Conservation (phyloP, 2,329 filamentous ascomycete species). For the Tolypocladium tundrense region DNA sequence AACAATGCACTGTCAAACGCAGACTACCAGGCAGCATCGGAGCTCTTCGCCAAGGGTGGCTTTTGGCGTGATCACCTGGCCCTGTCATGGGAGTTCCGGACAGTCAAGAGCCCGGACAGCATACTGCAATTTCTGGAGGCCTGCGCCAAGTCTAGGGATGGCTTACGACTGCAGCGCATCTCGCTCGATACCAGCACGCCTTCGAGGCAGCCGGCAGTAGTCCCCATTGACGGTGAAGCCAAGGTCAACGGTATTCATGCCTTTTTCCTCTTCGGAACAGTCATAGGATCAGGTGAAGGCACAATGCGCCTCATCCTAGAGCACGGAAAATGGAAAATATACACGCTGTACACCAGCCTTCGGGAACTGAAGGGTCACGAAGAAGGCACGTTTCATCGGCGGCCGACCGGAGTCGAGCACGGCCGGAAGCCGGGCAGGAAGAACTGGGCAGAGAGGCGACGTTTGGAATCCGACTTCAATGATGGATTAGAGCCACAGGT, state of each 20-base stretch:
- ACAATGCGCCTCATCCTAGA: slow-evolving; percentile 39
- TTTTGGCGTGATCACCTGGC: slow-evolving; percentile 51
- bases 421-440: slow-evolving; percentile 38
- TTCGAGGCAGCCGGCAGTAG: slow-evolving; percentile 30
- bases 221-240: slow-evolving; percentile 38
- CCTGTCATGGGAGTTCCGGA: slow-evolving; percentile 46
- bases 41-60: slow-evolving; percentile 32
- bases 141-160: slow-evolving; percentile 20
- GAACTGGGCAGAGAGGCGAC: slow-evolving; percentile 51
- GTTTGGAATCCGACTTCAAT: slow-evolving; percentile 33
- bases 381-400: slow-evolving; percentile 33
- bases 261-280: slow-evolving; percentile 44
- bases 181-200: slow-evolving; percentile 34
- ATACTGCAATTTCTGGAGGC: slow-evolving; percentile 28
- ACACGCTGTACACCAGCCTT: slow-evolving; percentile 52
- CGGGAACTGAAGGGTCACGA: slow-evolving; percentile 42
- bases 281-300: slow-evolving; percentile 44
- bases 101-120: slow-evolving; percentile 30
- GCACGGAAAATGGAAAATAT: slow-evolving; percentile 45
- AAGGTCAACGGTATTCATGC: slow-evolving; percentile 42
- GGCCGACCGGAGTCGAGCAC: slow-evolving; percentile 47
- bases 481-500: slow-evolving; percentile 43
- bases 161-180: slow-evolving; percentile 31
- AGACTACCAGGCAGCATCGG: slow-evolving; percentile 21
- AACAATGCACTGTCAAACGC: slow-evolving; percentile 27